Percentiles rank a stretch among this genome's conserved stretches.
Evolutionary conservation across 805 yeast species (phyloP).

Genomic region (Lachancea meyersii): DNA sequence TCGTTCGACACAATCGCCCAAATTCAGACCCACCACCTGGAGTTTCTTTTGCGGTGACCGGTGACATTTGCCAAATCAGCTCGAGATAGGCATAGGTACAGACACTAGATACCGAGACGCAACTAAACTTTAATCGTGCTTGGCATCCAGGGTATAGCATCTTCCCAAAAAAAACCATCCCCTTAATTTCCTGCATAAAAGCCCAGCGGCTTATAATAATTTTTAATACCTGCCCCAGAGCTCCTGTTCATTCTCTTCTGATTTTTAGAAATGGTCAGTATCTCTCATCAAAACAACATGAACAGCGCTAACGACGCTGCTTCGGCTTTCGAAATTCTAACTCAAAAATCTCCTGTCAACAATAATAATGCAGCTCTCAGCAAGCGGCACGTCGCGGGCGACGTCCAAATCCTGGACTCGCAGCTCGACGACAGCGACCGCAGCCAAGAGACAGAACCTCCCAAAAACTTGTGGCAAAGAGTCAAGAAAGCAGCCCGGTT

Average conservation of each 20-base stretch:
- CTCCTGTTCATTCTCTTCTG: neutral
- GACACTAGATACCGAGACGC: no score
- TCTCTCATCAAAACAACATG: neutral
- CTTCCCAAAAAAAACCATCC: no score
- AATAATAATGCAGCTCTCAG: neutral
- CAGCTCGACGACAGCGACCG: neutral
- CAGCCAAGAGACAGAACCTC: neutral
- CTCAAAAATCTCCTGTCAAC: conserved; percentile 1
- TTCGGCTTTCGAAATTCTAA: conserved; percentile 10
- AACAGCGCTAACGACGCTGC: conserved; percentile 7
- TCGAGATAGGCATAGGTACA: no score
- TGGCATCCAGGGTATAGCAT: no score
- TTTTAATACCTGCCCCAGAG: neutral
- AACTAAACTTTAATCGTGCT: no score
- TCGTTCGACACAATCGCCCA: no score
- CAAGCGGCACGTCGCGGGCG: neutral
- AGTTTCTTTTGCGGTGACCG: no score
- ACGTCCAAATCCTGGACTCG: conserved; percentile 1
- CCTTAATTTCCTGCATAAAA: conserved; percentile 1
- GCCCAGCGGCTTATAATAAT: neutral
- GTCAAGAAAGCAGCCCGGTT: neutral
- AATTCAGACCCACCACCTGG: no score
- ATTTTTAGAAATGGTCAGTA: neutral
- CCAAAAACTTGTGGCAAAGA: conserved; percentile 3
- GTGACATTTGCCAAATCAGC: no score